phyloP scores from a whole-genome alignment of 176 grass and related monocot species.

The Neostapfia colusana region DNA sequence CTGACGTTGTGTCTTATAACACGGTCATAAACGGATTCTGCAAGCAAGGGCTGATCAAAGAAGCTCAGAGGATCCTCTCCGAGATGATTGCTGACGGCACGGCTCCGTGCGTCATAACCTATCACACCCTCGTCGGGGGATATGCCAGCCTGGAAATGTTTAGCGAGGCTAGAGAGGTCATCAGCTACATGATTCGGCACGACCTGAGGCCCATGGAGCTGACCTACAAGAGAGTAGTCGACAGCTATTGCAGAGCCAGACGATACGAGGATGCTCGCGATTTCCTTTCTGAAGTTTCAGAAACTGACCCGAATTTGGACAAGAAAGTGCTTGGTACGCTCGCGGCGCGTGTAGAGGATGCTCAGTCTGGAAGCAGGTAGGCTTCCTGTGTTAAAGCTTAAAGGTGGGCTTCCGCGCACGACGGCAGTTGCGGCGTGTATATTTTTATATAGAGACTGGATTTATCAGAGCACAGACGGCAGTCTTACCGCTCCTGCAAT shows the following conservation, averaged over 20 bases:
- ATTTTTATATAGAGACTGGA: conserved; percentile 2
- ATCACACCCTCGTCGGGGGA: conserved; percentile 71
- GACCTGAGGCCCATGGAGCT: conserved; percentile 65
- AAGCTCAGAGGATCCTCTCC: conserved; percentile 74
- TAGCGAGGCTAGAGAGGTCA: conserved; percentile 65
- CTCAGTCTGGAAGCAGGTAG: conserved; percentile 38
- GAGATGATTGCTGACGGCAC: conserved; percentile 73
- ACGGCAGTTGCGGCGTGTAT: neutral
- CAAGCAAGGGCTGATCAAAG: conserved; percentile 80
- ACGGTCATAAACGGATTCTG: conserved; percentile 94
- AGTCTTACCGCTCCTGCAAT: neutral
- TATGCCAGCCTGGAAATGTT: conserved; percentile 80
- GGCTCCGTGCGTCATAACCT: conserved; percentile 66
- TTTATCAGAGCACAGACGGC: neutral
- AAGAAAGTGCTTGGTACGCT: conserved; percentile 35
- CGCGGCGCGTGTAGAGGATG: conserved; percentile 23
- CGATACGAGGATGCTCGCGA: conserved; percentile 55
- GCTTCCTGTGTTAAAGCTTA: neutral
- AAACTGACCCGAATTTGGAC: conserved; percentile 47
- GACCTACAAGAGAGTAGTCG: conserved; percentile 70
- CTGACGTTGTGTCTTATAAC: conserved; percentile 86
- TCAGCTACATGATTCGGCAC: conserved; percentile 85
- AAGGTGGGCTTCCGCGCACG: neutral
- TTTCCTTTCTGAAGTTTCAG: conserved; percentile 51
- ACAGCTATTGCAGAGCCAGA: conserved; percentile 68